Base-by-base conservation (phyloP, 2,329 filamentous ascomycete genomes). In the Ophiostoma novo-ulmi region DNA sequence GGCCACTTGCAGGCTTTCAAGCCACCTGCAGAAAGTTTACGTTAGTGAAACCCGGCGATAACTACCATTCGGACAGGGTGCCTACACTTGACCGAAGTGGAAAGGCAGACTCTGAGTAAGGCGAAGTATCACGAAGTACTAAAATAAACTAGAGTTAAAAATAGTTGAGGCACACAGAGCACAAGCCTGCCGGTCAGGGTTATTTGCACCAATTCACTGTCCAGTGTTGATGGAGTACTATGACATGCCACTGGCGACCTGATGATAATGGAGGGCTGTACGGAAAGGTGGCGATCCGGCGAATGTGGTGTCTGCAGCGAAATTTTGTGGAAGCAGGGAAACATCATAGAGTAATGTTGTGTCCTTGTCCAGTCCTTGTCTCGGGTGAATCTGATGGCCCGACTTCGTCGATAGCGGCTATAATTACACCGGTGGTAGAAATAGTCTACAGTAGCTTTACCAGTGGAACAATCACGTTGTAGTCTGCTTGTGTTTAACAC, bases 361-460 rank as follows among this genome's bases (percentile, higher is more conserved):
- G 52, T 58, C 3, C 31, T 31, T 31, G 31, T 31, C 31, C 31
- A 31, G 5, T 48, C 17, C 8, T 39, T n/a, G 44, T 14, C 44
- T 20, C 52, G 52, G 52, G n/a, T 58, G 52, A 58, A 58, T 17
- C n/a, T 58, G 52, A 58, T 58, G 52, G 52, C 52, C 52, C 52
- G 52, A 58, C 44, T 48, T 14, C 17, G 44, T 14, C 17, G 44
- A 48, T 4, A 58, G n/a, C 13, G 8, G 52, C n/a, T 26, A 14
- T 17, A 8, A 44, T 31, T 31, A 31, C 44, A 48, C 20, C 44
- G 44, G 1, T 26, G 1, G 26, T 48, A 20, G 44, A 48, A 55
- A 26, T 31, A 58, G 52, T 26, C n/a, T 58, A 58, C 44, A 48
- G 44, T 48, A 20, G 44, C 44, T 48, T 48, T 17, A 48, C 14